Percentiles rank a stretch among this genome's conserved stretches.
Evolutionary conservation across 192 early-diverging fungal species (phyloP).

Genomic region (Backusella luteola): DNA sequence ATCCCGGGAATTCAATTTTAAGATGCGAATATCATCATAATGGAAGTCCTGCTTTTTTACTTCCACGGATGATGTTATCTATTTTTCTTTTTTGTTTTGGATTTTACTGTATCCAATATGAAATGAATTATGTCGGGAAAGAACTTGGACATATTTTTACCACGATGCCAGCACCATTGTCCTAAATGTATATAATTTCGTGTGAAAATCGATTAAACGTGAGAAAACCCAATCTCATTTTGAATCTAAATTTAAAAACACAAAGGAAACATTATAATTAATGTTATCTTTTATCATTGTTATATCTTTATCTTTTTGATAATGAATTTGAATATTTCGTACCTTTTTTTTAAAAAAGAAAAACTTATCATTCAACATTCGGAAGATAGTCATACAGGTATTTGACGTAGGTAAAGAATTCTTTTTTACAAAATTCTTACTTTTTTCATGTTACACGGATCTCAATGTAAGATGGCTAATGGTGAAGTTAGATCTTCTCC

Average conservation of each 20-base stretch:
- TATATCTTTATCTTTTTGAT: neutral
- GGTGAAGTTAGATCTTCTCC: neutral
- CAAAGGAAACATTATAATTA: neutral
- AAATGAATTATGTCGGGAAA: neutral
- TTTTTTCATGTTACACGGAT: neutral
- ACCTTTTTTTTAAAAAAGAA: neutral
- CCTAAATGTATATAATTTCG: neutral
- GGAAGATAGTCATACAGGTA: neutral
- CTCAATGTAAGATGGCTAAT: neutral
- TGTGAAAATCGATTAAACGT: constrained; percentile 6
- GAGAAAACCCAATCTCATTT: constrained; percentile 5
- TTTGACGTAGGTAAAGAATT: neutral
- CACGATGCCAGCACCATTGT: neutral
- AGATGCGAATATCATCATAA: neutral
- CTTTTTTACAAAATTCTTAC: neutral
- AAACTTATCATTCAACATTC: neutral
- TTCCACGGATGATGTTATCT: neutral
- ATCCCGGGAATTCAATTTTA: neutral
- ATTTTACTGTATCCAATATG: neutral
- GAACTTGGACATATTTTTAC: neutral
- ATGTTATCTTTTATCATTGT: neutral
- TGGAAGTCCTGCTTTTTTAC: neutral
- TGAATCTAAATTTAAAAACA: neutral
- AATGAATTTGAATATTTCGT: neutral
- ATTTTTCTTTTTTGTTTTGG: neutral